These are phyloP conservation scores for Staphylotrichum longicolle DNA, from an alignment of 495 filamentous ascomycete genomes.

Conservation along the genomic window DNA sequence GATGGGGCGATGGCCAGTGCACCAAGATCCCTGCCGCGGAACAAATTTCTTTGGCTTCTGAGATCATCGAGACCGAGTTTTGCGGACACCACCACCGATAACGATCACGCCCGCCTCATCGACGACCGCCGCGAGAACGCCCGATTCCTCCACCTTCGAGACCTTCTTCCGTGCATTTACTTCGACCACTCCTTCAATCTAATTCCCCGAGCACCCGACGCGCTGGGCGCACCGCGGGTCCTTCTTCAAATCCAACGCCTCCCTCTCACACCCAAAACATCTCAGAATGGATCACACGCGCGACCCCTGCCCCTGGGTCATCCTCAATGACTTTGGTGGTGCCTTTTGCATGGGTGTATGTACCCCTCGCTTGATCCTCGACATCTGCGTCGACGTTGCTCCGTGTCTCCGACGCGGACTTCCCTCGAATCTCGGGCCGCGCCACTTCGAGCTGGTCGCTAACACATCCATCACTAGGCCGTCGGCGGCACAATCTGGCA, in stretches of 20 bases:
- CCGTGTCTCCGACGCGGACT: too few species aligned
- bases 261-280: not conserved
- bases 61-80: slow-evolving; percentile 20
- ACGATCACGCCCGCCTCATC: slow-evolving; percentile 11
- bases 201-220: not conserved
- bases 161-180: not conserved
- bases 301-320: slow-evolving; percentile 94
- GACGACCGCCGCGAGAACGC: slow-evolving; percentile 7
- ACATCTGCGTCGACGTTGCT: not conserved
- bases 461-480: slow-evolving; percentile 46
- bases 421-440: too few species aligned
- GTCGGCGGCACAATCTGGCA: slow-evolving; percentile 97
- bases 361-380: slow-evolving; percentile 20
- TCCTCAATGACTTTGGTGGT: slow-evolving; percentile 93
- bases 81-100: slow-evolving; percentile 15
- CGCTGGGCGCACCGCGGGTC: slow-evolving; percentile 6
- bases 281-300: slow-evolving; percentile 74
- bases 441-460: not conserved
- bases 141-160: not conserved
- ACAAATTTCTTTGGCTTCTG: slow-evolving; percentile 23
- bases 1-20: slow-evolving; percentile 17
- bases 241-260: not conserved
- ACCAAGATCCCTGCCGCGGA: not conserved
- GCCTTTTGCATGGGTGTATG: slow-evolving; percentile 96
- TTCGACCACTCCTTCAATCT: not conserved